Evolutionary conservation across 2,329 filamentous ascomycete species (phyloP), one percentile per base, ranked within the genome.

Genomic region (Cryphonectria parasitica): DNA sequence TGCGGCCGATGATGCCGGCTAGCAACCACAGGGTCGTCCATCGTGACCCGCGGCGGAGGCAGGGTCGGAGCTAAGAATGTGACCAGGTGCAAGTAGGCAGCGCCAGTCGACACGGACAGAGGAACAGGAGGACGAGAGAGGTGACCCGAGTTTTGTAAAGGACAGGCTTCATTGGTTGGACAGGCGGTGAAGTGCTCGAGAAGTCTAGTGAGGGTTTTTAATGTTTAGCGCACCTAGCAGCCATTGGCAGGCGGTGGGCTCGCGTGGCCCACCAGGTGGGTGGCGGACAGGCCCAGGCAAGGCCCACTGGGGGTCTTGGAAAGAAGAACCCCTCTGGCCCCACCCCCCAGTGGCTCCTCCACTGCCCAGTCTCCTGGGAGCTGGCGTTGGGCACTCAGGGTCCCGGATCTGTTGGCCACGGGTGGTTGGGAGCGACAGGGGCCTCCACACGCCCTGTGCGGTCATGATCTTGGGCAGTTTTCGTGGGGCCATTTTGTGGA

Each of bases 161-260:
- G 41, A 52, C 34, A 45, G 54, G 54, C 65, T 68, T 70, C 63
- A 70, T 72, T 72, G 71, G 71, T n/a, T 64, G 63, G 69, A 68
- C 69, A 72, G 66, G 71, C 71, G 71, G 71, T 72, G 71, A 65
- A 58, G 58, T 71, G 60, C 66, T 64, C 58, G 56, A 54, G 31
- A 62, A 62, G 58, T 58, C 71, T 67, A 71, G 66, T 41, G 66
- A 65, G 63, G 65, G 52, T 66, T 64, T 58, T 64, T 65, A 64
- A 58, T 71, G 45, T 52, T 41, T 66, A 39, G 41, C 28, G 68
- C 52, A 56, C 58, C 62, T 65, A 36, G 34, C 64, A 52, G 41
- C 63, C 34, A 71, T 71, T 72, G 71, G 71, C 31, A 58, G n/a
- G 45, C 22, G 36, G 41, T 52, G 65, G 68, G 43, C 62, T 71